Evolutionary conservation across 352 stramenopile species (phyloP), one percentile per base, ranked within the genome.

Genomic region (Pythium aquatile): DNA sequence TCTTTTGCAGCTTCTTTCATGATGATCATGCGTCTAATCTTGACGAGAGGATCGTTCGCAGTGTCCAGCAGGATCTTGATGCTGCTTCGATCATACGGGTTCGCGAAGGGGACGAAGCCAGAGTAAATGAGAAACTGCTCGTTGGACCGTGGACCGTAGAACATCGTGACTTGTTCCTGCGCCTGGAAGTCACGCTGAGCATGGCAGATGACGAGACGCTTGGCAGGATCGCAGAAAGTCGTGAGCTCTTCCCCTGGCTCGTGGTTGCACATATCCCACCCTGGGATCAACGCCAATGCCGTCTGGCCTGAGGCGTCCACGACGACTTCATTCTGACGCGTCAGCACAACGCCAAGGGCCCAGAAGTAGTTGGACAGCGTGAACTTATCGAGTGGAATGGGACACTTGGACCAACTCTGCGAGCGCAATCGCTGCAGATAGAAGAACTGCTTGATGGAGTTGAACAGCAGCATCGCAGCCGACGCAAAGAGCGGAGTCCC

Each of bases 241-340:
- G 68, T 72, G 67, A 85, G 79, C 2, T 56, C 44, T 3, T 74
- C 70, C 28, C 72, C 73, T 16, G 17, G 53, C 48, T 84, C 79
- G 65, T 88, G 79, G 62, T 88, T 88, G 69, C 77, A 87, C 62
- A 88, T 74, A 51, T 88, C 79, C 77, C 79, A 88, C 5, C 79
- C 77, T 0, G 79, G 79, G 48, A 88, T 87, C 42, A 88, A 70
- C 37, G 76, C 79, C 56, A 88, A 66, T 8, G 68, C 67, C 28
- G 62, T 51, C 17, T 75, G 61, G 2, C 65, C 66, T 14, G 55
- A 58, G 3, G 64, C 55, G 24, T 33, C 44, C 11, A 77, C 61
- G 26, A 59, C 67, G n/a, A 83, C 70, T 49, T 83, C 72, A 61
- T 88, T 88, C 61, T 88, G 79, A 9, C 79, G 74, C n/a, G 79